phyloP scores from a whole-genome alignment of 202 grass and related monocot species.

The Zoysia matrella region DNA sequence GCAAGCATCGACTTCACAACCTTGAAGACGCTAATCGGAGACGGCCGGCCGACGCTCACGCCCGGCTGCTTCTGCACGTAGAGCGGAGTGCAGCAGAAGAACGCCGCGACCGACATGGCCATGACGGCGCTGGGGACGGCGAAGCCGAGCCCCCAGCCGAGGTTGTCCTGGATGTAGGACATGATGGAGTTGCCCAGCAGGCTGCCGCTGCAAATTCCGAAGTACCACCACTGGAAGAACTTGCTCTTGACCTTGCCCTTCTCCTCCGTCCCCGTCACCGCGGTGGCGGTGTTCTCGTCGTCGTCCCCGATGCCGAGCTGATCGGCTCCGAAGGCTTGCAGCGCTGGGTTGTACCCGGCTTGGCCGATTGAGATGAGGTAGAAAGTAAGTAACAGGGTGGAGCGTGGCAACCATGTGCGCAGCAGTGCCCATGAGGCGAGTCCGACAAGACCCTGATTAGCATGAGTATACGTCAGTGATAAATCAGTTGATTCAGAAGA shows the following conservation, averaged over 20 bases:
- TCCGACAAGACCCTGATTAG: constrained; percentile 58
- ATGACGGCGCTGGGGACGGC: no score
- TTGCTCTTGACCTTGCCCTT: no score
- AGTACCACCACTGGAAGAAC: constrained; percentile 84
- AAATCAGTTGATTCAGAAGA: no score
- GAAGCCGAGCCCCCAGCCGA: neutral
- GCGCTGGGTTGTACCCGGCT: constrained; percentile 42
- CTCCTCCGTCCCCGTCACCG: no score
- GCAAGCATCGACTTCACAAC: constrained; percentile 41
- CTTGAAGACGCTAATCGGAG: constrained; percentile 41
- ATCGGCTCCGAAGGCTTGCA: no score
- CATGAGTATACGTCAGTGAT: no score
- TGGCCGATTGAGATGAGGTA: constrained; percentile 86
- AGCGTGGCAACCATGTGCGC: constrained; percentile 60
- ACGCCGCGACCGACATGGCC: no score
- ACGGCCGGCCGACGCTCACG: neutral
- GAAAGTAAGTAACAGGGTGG: constrained; percentile 78
- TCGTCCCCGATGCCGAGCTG: no score
- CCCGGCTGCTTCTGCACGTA: neutral
- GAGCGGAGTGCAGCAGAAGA: no score
- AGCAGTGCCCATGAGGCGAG: constrained; percentile 74
- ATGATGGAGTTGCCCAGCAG: constrained; percentile 82
- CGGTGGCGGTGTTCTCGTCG: no score
- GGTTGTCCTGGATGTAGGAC: constrained; percentile 83
- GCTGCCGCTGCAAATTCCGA: constrained; percentile 86